Conservation (phyloP, 495 filamentous ascomycete genomes). For the Lepidopterella palustris region DNA sequence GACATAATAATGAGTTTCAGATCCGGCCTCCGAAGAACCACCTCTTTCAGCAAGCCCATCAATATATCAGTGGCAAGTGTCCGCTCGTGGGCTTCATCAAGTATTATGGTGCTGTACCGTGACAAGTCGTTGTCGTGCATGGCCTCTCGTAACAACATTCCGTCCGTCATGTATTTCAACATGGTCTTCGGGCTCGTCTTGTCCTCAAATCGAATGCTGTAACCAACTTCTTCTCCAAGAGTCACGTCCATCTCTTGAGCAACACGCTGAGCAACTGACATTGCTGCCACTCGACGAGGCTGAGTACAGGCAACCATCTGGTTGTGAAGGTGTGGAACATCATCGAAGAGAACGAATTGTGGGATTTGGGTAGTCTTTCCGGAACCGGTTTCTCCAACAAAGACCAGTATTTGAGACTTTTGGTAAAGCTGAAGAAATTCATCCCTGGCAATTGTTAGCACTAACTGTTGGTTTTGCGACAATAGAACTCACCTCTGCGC, state of each 20-base stretch:
- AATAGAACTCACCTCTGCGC: conserved; percentile 63
- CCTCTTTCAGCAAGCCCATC: conserved; percentile 89
- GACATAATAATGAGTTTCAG: conserved; percentile 99
- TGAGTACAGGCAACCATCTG: conserved; percentile 98
- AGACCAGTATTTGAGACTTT: conserved; percentile 87
- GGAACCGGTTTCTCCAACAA: conserved; percentile 98
- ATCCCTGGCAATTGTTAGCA: conserved; percentile 48
- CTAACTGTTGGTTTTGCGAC: background rate
- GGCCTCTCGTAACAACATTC: conserved; percentile 95
- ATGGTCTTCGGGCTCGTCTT: conserved; percentile 85
- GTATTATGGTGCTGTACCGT: conserved; percentile 95
- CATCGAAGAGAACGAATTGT: conserved; percentile 95
- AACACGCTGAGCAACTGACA: conserved; percentile 98
- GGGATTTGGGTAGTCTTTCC: conserved; percentile 99
- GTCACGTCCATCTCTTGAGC: conserved; percentile 93
- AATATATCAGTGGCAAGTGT: conserved; percentile 92
- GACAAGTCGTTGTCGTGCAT: conserved; percentile 92
- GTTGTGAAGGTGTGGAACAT: conserved; percentile 73
- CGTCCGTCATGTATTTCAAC: conserved; percentile 99
- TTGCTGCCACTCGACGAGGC: conserved; percentile 93
- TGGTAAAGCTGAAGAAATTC: conserved; percentile 93
- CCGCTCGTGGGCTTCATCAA: conserved; percentile 96
- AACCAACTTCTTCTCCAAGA: conserved; percentile 93
- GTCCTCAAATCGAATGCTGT: conserved; percentile 98
- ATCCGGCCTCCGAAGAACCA: conserved; percentile 70